These are phyloP conservation scores for Suhomyces prunicola DNA, from an alignment of 805 yeast genomes.

Conservation along the genomic window DNA sequence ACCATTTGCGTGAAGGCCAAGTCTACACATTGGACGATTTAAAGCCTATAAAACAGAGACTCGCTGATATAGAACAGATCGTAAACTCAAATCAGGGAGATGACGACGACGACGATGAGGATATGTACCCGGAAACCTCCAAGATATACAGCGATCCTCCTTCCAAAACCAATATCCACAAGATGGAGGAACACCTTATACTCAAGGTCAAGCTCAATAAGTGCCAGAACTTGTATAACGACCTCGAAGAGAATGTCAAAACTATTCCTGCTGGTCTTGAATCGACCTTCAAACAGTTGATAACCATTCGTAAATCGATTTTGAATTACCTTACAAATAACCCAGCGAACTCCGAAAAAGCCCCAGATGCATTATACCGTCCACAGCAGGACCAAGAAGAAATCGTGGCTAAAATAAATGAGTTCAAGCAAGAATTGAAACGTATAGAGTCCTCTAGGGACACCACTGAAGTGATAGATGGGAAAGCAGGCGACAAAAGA, in stretches of 20 bases:
- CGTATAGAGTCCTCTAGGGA: slow-evolving; percentile 43
- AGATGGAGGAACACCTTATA: slow-evolving; percentile 57
- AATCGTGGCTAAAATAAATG: slow-evolving; percentile 14
- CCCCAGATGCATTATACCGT: not conserved
- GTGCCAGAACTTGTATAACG: slow-evolving; percentile 56
- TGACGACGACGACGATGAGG: slow-evolving; percentile 1
- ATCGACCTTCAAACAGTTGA: slow-evolving; percentile 53
- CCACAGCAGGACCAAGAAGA: not conserved
- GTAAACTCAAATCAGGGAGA: slow-evolving; percentile 33
- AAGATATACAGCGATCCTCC: not conserved
- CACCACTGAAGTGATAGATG: slow-evolving; percentile 41
- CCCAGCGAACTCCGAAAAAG: not conserved
- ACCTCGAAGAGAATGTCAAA: slow-evolving; percentile 52
- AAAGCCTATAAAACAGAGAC: slow-evolving; percentile 68
- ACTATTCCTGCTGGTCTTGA: slow-evolving; percentile 39
- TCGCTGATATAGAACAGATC: slow-evolving; percentile 65
- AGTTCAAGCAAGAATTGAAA: slow-evolving; percentile 24
- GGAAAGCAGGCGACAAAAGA: slow-evolving; percentile 15
- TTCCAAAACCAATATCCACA: slow-evolving; percentile 21
- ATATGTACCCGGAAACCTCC: not conserved
- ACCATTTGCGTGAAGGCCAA: slow-evolving; percentile 75
- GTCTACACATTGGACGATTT: slow-evolving; percentile 85
- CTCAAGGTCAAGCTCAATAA: slow-evolving; percentile 63
- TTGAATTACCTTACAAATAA: slow-evolving; percentile 34
- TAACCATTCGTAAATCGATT: slow-evolving; percentile 60